phyloP scores from a whole-genome alignment of 192 early-diverging fungal genomes.

The Globomyces pollinis-pini region DNA sequence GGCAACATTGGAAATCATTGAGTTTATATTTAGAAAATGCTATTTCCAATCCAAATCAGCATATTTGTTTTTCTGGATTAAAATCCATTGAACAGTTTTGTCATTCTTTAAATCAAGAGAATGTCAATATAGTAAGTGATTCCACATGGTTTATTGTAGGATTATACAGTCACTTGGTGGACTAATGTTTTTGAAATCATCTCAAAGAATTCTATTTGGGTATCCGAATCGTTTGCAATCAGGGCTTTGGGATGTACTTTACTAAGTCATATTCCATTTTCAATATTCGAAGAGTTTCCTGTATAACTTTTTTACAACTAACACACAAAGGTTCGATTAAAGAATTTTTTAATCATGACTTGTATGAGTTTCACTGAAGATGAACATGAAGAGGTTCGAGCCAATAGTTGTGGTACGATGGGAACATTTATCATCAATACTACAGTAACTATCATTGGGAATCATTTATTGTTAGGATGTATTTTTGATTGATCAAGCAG shows the following conservation, averaged over 20 bases:
- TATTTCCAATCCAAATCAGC: too few relatives aligned
- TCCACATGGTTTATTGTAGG: too few relatives aligned
- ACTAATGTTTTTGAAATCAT: background rate
- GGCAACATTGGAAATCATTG: too few relatives aligned
- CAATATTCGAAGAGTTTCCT: background rate
- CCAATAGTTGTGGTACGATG: conserved; percentile 54
- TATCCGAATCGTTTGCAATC: conserved; percentile 5
- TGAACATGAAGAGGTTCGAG: conserved; percentile 47
- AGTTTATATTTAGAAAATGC: too few relatives aligned
- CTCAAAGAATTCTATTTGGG: background rate
- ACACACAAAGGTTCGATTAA: conserved; percentile 6
- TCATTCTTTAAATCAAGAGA: background rate
- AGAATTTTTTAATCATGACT: conserved; percentile 16
- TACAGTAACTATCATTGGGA: background rate
- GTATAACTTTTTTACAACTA: background rate
- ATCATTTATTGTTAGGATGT: conserved; percentile 36
- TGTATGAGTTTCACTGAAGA: conserved; percentile 29
- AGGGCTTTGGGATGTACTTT: too few relatives aligned
- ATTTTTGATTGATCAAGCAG: conserved; percentile 52
- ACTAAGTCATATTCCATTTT: background rate
- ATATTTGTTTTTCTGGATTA: background rate
- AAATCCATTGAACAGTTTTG: background rate
- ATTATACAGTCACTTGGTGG: conserved; percentile 5
- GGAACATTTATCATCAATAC: conserved; percentile 56
- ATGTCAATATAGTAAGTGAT: too few relatives aligned